phyloP scores from a whole-genome alignment of 192 early-diverging fungal genomes.

The Gamsiella multidivaricata region DNA sequence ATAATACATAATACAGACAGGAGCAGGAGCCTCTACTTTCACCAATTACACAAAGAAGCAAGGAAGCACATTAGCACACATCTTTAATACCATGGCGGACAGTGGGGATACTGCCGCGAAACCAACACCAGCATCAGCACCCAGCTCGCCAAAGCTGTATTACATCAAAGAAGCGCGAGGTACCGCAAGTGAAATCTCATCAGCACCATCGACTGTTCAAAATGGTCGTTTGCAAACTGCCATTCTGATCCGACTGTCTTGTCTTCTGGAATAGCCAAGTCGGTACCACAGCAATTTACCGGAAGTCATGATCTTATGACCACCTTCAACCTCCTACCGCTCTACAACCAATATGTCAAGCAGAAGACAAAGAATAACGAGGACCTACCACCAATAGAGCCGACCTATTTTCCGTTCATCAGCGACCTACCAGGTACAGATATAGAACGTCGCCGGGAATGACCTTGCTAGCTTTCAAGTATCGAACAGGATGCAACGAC shows the following conservation, averaged over 20 bases:
- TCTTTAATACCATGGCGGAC: slow-evolving; percentile 26
- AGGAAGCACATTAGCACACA: background rate
- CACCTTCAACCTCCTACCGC: slow-evolving; percentile 47
- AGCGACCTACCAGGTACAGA: slow-evolving; percentile 42
- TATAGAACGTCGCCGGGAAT: background rate
- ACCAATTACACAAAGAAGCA: background rate
- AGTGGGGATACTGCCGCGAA: slow-evolving; percentile 19
- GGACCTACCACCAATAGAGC: slow-evolving; percentile 38
- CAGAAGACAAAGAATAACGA: slow-evolving; percentile 37
- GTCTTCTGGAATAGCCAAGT: slow-evolving; percentile 20
- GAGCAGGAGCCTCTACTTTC: too few species aligned
- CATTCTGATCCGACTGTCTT: background rate
- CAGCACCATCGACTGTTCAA: background rate
- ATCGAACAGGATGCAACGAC: too few species aligned
- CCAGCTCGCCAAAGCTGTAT: slow-evolving; percentile 35
- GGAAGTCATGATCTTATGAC: slow-evolving; percentile 51
- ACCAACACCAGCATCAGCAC: background rate
- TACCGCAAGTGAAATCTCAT: slow-evolving; percentile 3
- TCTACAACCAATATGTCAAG: slow-evolving; percentile 50
- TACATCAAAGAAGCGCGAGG: slow-evolving; percentile 53
- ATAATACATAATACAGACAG: background rate
- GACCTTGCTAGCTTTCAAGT: background rate
- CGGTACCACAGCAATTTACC: slow-evolving; percentile 33
- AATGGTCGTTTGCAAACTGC: background rate
- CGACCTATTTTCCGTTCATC: slow-evolving; percentile 45